Conservation (phyloP, 805 yeast genomes). For the Saccharomycopsis fermentans region DNA sequence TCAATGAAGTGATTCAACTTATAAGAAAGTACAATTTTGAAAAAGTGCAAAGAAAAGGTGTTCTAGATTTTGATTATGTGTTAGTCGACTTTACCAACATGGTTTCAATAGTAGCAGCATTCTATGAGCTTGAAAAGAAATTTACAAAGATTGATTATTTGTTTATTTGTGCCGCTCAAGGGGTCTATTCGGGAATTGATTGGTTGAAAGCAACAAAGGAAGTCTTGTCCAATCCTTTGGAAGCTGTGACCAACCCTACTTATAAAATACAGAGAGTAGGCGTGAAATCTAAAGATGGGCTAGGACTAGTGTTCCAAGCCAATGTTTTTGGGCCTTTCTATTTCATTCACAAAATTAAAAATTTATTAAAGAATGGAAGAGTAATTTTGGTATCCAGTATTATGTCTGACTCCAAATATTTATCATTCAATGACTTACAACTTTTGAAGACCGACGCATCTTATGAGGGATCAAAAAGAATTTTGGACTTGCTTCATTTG, state of each 20-base stretch:
- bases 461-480: conserved; percentile 87
- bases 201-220: conserved; percentile 73
- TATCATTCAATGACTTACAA: conserved; percentile 69
- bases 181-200: conserved; percentile 77
- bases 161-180: conserved; percentile 84
- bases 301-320: conserved; percentile 88
- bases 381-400: conserved; percentile 81
- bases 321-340: conserved; percentile 96
- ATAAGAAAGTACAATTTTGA: conserved; percentile 38
- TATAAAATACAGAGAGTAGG: conserved; percentile 80
- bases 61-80: conserved; percentile 76
- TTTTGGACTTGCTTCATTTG: conserved; percentile 72
- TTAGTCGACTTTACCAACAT: conserved; percentile 84
- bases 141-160: conserved; percentile 66
- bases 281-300: conserved; percentile 59
- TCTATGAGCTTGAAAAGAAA: conserved; percentile 54
- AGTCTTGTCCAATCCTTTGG: conserved; percentile 53
- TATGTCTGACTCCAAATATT: conserved; percentile 65
- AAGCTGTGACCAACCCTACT: conserved; percentile 80
- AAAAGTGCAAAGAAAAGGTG: conserved; percentile 36
- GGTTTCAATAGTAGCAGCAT: conserved; percentile 73
- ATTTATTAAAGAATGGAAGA: conserved; percentile 38
- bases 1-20: conserved; percentile 55
- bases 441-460: conserved; percentile 52
- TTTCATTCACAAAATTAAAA: conserved; percentile 55